Evolutionary conservation across 1,139 yeast species (phyloP), one percentile per base, ranked within the genome.

Genomic region (Candida sp.): DNA sequence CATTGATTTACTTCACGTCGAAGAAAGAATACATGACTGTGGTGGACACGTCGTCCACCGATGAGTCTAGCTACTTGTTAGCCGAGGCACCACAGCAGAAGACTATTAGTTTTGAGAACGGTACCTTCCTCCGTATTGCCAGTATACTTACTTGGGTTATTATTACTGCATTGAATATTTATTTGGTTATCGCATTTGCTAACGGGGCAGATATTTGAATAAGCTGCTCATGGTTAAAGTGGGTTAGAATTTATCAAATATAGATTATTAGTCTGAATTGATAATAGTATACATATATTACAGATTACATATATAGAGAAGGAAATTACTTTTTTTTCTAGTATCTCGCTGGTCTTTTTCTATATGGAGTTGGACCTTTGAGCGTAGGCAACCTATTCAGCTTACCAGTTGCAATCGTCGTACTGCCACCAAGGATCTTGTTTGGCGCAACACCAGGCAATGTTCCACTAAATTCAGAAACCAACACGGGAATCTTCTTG

Each of bases 381-480:
- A 76, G 69, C 47, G 73, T 73, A 17, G 80, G 77, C 49, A 77
- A 65, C 51, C 81, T 68, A 8, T 68, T 48, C 34, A 34, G 41
- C 23, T 44, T n/a, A 68, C 55, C 34, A 35, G 56, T 27, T 35
- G 25, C 7, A 23, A 37, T 26, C 27, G 37, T 32, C 12, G 33
- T 17, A 33, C 5, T 35, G 4, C 35, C 17, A 23, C 37, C 7
- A 12, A 44, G 17, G 5, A 37, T 37, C 11, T 35, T 62, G 38
- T 57, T 56, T 3, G 63, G 64, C 4, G 68, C 71, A 53, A 50
- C 80, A 0, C 91, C 91, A 1, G 97, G 98, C 61, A 92, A 77
- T 1, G 88, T 80, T 49, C 98, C 98, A 42, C 81, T 75, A 62
- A 89, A 92, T 58, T 88, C 90, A 22, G 86, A 81, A 62, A 85